Percentiles rank a stretch among this genome's conserved stretches.
These are phyloP conservation scores for Stenogyne calaminthoides DNA, from an alignment of 305 asterid species.

Conservation along the genomic window DNA sequence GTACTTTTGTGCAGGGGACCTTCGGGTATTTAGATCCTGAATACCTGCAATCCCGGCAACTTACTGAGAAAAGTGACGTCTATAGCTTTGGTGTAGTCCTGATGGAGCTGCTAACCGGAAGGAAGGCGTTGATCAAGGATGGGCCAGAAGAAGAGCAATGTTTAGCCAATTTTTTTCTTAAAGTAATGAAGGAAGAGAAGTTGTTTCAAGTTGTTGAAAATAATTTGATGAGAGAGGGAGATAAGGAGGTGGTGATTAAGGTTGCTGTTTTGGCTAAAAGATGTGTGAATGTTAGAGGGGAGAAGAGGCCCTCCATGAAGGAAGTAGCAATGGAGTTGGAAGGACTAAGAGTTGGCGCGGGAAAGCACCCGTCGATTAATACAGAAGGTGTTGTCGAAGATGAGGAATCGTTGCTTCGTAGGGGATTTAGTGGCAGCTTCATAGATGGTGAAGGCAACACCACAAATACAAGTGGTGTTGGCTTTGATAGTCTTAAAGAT, in stretches of 20 bases:
- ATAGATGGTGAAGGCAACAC: neutral
- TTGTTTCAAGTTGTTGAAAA: conserved; percentile 11
- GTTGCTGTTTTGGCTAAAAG: conserved; percentile 28
- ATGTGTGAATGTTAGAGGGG: conserved; percentile 30
- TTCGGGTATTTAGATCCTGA: too few species aligned
- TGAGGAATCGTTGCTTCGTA: neutral
- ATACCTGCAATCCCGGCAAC: too few species aligned
- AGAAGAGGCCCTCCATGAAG: too few species aligned
- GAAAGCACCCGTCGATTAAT: conserved; percentile 19
- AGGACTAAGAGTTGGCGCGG: too few species aligned
- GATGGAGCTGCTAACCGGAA: too few species aligned
- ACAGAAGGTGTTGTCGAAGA: conserved; percentile 16
- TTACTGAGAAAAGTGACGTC: too few species aligned
- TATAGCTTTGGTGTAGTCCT: too few species aligned
- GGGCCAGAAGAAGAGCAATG: too few species aligned
- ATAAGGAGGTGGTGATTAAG: conserved; percentile 8
- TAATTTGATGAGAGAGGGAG: neutral
- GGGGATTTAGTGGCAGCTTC: neutral
- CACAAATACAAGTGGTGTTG: neutral
- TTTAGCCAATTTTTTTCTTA: too few species aligned
- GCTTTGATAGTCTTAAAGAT: conserved; percentile 9
- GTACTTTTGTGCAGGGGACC: too few species aligned
- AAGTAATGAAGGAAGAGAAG: neutral
- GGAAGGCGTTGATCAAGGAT: too few species aligned
- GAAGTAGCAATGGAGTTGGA: too few species aligned